Evolutionary conservation across 2,329 filamentous ascomycete genomes (phyloP), one percentile per base, ranked within the genome.

Genomic region (Pestalotiopsis sp.): DNA sequence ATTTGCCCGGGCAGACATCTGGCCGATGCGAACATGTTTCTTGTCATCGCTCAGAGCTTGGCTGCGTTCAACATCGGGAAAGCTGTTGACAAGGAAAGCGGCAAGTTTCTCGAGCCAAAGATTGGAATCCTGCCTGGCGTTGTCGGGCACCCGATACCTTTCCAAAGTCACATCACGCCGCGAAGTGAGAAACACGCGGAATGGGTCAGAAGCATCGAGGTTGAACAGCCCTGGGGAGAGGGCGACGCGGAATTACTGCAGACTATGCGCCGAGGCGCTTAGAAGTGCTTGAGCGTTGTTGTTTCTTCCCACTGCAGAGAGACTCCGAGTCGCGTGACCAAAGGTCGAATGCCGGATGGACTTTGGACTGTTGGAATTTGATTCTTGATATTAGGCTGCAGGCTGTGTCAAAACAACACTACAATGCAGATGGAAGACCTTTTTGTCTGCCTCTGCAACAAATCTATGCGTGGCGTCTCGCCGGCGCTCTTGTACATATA

Each of bases 41-140:
- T 72, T 14, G 70, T 67, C 14, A 52, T 72, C 36, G 82, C 78
- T 1, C 81, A 82, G 57, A 75, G 78, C 0, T 73, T 86, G 14
- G 75, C 82, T 0, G 81, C 81, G 0, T 85, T 86, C 64, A 75
- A 78, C 3, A 79, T 87, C 14, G 70, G 68, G 11, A 83, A 83
- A 66, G 70, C 71, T 0, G 67, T 81, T 1, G 80, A 82, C 38
- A 75, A 81, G 41, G 79, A 76, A 1, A 80, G 79, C 31, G 73
- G 75, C 14, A 76, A 82, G 2, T 79, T 75, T 7, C 64, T n/a
- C 20, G 59, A 66, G 23, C 64, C 64, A 38, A 12, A 9, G 1
- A 36, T 73, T 3, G 58, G 52, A 3, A 72, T 70, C 31, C 31
- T 66, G 56, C 57, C 77, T 17, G 69, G 77, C n/a, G 11, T 75